Base-by-base conservation (phyloP, 768 basidiomycete genomes). In the Mycena indigotica region DNA sequence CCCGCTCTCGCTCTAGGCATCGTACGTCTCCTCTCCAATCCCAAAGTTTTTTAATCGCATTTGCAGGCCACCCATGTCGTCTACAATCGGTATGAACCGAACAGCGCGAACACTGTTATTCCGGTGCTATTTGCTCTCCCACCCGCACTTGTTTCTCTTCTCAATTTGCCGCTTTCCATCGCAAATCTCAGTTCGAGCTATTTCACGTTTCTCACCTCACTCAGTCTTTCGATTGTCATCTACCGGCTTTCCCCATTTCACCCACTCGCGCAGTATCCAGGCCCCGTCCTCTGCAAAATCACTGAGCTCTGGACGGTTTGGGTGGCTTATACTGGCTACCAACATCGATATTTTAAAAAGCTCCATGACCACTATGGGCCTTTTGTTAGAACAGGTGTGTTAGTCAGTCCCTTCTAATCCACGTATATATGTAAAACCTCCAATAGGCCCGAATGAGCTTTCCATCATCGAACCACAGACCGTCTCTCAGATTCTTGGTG, bases 241-340 rank as follows among this genome's bases (percentile, higher is more conserved):
- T 75, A 75, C 57, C 75, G 74, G 23, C 67, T 75, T 5, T 75
- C 73, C 3, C 74, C 75, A 3, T 68, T 73, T 38, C 74, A 75
- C 48, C 75, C 75, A 8, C 67, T 75, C 15, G 66, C 74, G 28
- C 62, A 61, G 48, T 73, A 73, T 35, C 75, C 74, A 5, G 74
- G 74, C 0, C 76, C 76, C 26, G 59, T 73, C 16, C 61, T 62
- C 0, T 65, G 66, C 45, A 75, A 72, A 39, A 56, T 74, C 23
- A 70, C 74, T 0, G 75, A 76, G 55, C 63, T 77, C 28, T 72
- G 75, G 73, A 28, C 39, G 6, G 23, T 29, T 10, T 4, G 26
- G 6, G 5, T 44, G 28, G 13, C 53, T 1, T 25, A n/a, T 24
- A n/a, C 5, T 2, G 71, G 73, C 12, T 30, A 57, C 5, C 58